Conservation (phyloP, 257 asterid species). For the Lavandula angustifolia region DNA sequence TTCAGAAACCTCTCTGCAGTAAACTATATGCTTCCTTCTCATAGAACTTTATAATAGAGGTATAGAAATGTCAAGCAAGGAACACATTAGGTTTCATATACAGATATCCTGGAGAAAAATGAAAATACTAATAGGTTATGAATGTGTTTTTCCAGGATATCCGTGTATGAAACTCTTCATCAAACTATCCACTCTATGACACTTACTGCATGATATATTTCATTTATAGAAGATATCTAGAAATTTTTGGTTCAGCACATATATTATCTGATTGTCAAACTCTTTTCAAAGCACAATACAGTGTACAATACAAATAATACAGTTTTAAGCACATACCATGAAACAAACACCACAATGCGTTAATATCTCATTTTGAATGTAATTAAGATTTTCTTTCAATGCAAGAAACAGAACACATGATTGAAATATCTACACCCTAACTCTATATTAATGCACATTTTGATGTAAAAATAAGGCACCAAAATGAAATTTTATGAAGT, state of each 20-base stretch:
- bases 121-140: no score
- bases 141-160: no score
- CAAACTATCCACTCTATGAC: neutral
- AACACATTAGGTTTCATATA: neutral
- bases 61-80: neutral
- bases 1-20: neutral
- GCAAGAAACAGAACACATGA: neutral
- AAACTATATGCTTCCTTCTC: neutral
- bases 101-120: neutral
- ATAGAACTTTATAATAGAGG: neutral
- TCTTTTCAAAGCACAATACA: conserved; percentile 1
- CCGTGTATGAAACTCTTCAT: neutral
- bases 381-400: neutral
- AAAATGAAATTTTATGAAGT: neutral
- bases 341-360: neutral
- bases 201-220: conserved; percentile 10
- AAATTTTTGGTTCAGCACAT: neutral
- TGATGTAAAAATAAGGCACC: conserved; percentile 14
- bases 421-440: neutral
- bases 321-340: neutral
- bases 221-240: neutral
- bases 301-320: neutral
- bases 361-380: neutral
- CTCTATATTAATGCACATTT: conserved; percentile 1
- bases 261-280: neutral